Percentiles rank a stretch among this genome's conserved stretches.
Conservation (phyloP, 78 protist species). For the Tieghemostelium lacteum region DNA sequence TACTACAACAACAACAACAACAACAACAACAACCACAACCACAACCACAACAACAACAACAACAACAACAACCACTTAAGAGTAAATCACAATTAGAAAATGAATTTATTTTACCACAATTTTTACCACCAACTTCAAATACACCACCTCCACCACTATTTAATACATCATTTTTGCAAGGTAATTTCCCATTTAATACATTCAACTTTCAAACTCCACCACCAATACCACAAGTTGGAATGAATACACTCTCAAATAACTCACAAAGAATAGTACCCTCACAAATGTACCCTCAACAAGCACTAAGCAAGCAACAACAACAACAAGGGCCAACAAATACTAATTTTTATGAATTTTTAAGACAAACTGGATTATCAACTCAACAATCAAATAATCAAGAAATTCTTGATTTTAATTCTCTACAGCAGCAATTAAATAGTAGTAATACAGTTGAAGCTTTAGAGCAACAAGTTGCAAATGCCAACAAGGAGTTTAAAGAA, state of each 20-base stretch:
- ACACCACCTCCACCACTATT: not conserved
- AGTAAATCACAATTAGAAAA: not conserved
- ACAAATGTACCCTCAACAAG: no score
- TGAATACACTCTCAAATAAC: no score
- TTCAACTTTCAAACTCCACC: not conserved
- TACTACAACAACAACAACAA: constrained; percentile 11
- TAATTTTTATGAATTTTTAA: constrained; percentile 24
- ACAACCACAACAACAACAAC: constrained; percentile 15
- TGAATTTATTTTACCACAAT: not conserved
- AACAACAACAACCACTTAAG: constrained; percentile 9
- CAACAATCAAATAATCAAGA: not conserved
- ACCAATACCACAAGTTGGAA: not conserved
- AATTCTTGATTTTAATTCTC: not conserved
- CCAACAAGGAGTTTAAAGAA: constrained; percentile 54
- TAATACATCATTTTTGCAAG: not conserved
- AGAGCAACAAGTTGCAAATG: constrained; percentile 32
- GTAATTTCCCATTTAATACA: not conserved
- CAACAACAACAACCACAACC: constrained; percentile 34
- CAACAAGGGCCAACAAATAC: not conserved
- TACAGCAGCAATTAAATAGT: not conserved
- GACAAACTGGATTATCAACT: constrained; percentile 5
- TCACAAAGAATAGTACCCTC: no score
- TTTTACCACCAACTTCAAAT: not conserved
- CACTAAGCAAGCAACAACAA: not conserved
- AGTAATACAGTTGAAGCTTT: not conserved